Evolutionary conservation across 495 filamentous ascomycete genomes (phyloP).

Genomic region (Daldinia vernicosa): DNA sequence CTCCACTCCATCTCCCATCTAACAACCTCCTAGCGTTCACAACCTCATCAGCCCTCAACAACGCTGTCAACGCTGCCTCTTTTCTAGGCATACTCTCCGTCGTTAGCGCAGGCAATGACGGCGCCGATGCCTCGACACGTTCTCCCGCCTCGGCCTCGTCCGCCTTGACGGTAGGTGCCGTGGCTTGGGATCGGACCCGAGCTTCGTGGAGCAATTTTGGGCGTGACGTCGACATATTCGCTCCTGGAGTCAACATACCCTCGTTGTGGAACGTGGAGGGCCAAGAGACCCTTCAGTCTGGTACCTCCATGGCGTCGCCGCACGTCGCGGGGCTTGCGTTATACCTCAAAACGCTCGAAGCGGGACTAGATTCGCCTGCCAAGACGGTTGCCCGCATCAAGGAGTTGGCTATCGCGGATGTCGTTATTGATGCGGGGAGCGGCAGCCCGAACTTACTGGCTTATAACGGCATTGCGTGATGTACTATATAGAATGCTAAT

Average conservation of each 20-base stretch:
- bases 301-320: constrained; percentile 64
- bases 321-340: constrained; percentile 60
- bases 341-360: constrained; percentile 53
- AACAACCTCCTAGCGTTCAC: constrained; percentile 14
- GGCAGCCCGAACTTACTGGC: constrained; percentile 44
- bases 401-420: constrained; percentile 41
- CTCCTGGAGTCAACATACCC: constrained; percentile 53
- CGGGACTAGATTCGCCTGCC: constrained; percentile 31
- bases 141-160: constrained; percentile 57
- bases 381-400: constrained; percentile 43
- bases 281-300: constrained; percentile 52
- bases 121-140: constrained; percentile 43
- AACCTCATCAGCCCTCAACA: constrained; percentile 46
- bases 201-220: constrained; percentile 66
- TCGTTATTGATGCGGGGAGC: constrained; percentile 27
- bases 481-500: not conserved
- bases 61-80: constrained; percentile 51
- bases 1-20: constrained; percentile 17
- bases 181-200: constrained; percentile 49
- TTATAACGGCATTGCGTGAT: constrained; percentile 44
- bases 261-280: constrained; percentile 41
- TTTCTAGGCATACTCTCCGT: constrained; percentile 53
- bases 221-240: constrained; percentile 57
- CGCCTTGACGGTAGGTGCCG: constrained; percentile 62
- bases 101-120: constrained; percentile 55